Conservation (phyloP, 495 filamentous ascomycete genomes). For the Penicillium dipodomyicola region DNA sequence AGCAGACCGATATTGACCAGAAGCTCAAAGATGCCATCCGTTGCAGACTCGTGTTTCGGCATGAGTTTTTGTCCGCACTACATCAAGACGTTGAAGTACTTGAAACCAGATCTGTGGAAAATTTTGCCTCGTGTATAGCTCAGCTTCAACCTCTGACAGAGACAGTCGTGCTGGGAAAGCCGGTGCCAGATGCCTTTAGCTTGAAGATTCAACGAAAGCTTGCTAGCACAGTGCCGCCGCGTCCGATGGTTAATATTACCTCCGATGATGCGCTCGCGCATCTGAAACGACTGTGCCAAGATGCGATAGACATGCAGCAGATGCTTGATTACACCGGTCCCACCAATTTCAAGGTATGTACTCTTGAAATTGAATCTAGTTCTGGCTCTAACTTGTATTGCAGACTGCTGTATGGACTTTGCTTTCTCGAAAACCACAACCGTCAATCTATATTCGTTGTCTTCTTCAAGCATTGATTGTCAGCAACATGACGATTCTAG, state of each 20-base stretch:
- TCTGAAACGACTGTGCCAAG: constrained; percentile 66
- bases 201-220: constrained; percentile 84
- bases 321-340: constrained; percentile 67
- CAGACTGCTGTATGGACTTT: constrained; percentile 61
- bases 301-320: constrained; percentile 66
- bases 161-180: constrained; percentile 59
- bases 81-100: constrained; percentile 45
- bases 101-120: constrained; percentile 35
- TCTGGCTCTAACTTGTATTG: constrained; percentile 34
- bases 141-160: constrained; percentile 51
- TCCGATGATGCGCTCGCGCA: constrained; percentile 69
- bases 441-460: constrained; percentile 78
- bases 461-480: constrained; percentile 76
- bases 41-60: constrained; percentile 61
- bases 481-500: constrained; percentile 63
- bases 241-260: constrained; percentile 77
- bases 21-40: constrained; percentile 59
- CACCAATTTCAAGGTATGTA: constrained; percentile 55
- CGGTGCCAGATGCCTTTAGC: constrained; percentile 77
- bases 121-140: constrained; percentile 45
- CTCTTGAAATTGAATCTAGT: constrained; percentile 12
- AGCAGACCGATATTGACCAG: constrained; percentile 45
- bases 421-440: constrained; percentile 75
- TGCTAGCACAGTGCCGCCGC: constrained; percentile 88
- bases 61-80: constrained; percentile 56